A percentile compares a stretch with the other conserved stretches of the same genome.
Evolutionary conservation across 768 basidiomycete species (phyloP).

Genomic region (Pleurotus platypus): DNA sequence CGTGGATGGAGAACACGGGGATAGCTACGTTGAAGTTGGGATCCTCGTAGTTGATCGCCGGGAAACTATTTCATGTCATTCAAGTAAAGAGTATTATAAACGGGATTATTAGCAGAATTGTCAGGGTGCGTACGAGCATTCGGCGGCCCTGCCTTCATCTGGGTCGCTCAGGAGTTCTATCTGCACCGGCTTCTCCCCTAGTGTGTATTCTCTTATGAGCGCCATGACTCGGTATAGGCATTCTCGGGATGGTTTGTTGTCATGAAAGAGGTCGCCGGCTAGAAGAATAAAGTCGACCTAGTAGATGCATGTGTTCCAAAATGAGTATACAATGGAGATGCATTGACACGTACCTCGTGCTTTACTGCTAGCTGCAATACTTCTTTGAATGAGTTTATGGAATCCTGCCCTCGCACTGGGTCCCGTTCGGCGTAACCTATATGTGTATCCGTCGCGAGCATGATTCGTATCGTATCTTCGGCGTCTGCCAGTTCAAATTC

Average conservation of each 20-base stretch:
- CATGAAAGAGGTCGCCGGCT: conserved; percentile 96
- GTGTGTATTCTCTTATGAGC: conserved; percentile 83
- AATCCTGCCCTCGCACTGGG: conserved; percentile 91
- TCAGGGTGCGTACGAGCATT: conserved; percentile 65
- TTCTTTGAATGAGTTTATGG: conserved; percentile 93
- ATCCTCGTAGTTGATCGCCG: conserved; percentile 96
- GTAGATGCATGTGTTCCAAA: background rate
- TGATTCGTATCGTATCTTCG: conserved; percentile 72
- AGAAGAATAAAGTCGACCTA: conserved; percentile 96
- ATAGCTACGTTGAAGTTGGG: conserved; percentile 91
- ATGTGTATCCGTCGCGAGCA: conserved; percentile 95
- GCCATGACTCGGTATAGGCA: conserved; percentile 88
- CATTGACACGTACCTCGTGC: conserved; percentile 58
- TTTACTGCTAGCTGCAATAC: conserved; percentile 90
- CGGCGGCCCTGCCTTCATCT: conserved; percentile 80
- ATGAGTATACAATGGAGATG: background rate
- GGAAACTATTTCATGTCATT: conserved; percentile 57
- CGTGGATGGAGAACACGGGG: conserved; percentile 99
- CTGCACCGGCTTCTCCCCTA: conserved; percentile 87
- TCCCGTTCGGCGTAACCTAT: conserved; percentile 95
- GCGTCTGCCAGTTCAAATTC: conserved; percentile 33
- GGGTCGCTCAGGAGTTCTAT: conserved; percentile 92
- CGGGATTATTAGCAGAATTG: background rate
- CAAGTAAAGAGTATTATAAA: background rate
- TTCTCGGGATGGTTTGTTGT: conserved; percentile 91